Percentiles rank a stretch among this genome's conserved stretches.
phyloP scores from a whole-genome alignment of 1,284 basidiomycete species.

The Fomes fomentarius region DNA sequence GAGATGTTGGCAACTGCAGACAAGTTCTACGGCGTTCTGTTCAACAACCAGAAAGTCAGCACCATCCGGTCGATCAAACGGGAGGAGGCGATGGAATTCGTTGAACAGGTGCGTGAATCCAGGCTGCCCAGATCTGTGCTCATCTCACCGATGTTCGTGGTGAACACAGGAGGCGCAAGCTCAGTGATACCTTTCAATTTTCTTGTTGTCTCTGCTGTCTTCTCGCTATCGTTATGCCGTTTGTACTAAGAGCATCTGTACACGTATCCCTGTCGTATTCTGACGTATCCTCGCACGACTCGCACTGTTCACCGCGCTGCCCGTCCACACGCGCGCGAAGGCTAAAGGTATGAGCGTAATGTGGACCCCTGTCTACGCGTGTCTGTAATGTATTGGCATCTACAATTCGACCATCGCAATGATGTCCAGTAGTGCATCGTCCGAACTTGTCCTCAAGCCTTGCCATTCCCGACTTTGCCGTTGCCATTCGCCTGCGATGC shows the following conservation, averaged over 20 bases:
- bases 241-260: constrained; percentile 17
- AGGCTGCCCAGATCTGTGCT: no score
- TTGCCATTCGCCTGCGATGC: background rate
- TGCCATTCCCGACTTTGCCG: background rate
- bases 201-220: constrained; percentile 4
- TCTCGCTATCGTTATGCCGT: constrained; percentile 19
- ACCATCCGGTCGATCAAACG: constrained; percentile 82
- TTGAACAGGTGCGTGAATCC: constrained; percentile 79
- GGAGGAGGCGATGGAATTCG: constrained; percentile 88
- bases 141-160: background rate
- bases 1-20: constrained; percentile 96
- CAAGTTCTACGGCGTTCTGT: constrained; percentile 99
- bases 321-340: no score
- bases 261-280: background rate
- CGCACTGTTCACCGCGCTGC: no score
- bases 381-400: no score
- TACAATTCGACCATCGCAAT: background rate
- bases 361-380: no score
- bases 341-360: no score
- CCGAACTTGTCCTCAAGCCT: background rate
- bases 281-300: background rate
- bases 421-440: no score
- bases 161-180: constrained; percentile 55
- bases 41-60: constrained; percentile 94
- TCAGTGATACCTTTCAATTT: constrained; percentile 38